Evolutionary conservation across 2,329 filamentous ascomycete species (phyloP).

Genomic region (Botryotinia narcissicola): DNA sequence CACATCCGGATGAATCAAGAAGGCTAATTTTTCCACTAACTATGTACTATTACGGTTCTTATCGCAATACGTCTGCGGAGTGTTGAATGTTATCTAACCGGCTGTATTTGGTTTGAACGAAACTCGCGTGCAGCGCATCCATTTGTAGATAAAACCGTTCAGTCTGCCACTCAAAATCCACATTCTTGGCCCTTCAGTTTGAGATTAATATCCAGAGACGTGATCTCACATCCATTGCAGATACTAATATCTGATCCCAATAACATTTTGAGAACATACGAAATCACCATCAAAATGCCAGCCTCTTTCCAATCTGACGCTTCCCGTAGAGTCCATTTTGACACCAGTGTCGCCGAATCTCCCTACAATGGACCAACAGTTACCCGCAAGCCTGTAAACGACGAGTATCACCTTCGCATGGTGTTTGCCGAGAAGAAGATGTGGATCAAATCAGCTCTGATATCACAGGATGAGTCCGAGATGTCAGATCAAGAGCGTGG

Average conservation of each 20-base stretch:
- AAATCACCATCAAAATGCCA: neutral
- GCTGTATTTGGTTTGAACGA: neutral
- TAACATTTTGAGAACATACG: neutral
- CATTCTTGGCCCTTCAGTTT: neutral
- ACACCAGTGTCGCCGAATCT: no score
- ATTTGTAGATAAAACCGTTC: neutral
- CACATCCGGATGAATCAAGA: neutral
- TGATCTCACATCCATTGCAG: no score
- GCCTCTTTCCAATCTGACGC: neutral
- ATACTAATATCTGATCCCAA: neutral
- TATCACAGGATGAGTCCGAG: neutral
- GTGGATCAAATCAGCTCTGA: neutral
- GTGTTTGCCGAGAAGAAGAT: neutral
- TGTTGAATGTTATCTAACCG: neutral
- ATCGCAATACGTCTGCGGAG: no score
- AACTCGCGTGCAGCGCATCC: neutral
- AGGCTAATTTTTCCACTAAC: neutral
- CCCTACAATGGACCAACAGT: no score
- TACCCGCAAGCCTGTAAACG: neutral
- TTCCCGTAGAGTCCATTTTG: neutral
- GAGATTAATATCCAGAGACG: neutral
- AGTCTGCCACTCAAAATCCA: neutral
- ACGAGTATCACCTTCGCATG: neutral
- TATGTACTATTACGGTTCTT: neutral
- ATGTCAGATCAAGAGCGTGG: neutral